Conservation (phyloP, 331 rosid genomes). For the Erythrophleum ivorense region DNA sequence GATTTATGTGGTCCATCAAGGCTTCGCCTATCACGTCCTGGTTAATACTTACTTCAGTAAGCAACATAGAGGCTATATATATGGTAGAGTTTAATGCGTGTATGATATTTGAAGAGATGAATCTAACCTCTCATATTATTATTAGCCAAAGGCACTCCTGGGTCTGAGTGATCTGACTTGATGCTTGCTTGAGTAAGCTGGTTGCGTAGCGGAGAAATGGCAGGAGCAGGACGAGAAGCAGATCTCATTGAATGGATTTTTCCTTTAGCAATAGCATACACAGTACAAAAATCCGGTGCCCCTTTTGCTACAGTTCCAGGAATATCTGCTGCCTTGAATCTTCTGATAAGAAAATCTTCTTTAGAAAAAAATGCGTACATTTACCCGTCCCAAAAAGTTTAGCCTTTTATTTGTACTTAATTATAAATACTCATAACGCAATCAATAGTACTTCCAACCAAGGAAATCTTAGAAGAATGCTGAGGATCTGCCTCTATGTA, state of each 20-base stretch:
- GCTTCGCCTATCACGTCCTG: slow-evolving; percentile 50
- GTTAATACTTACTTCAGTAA: slow-evolving; percentile 26
- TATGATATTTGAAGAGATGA: slow-evolving; percentile 12
- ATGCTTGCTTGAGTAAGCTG: slow-evolving; percentile 39
- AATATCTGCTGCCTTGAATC: slow-evolving; percentile 86
- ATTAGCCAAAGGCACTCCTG: slow-evolving; percentile 11
- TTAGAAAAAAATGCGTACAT: slow-evolving; percentile 9
- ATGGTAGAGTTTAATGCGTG: background rate
- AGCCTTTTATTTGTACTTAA: background rate
- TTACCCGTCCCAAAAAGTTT: slow-evolving; percentile 14
- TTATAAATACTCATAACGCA: background rate
- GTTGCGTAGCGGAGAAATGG: slow-evolving; percentile 37
- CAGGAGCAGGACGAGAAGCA: slow-evolving; percentile 77
- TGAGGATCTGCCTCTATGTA: too few relatives aligned
- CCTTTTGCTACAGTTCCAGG: slow-evolving; percentile 71
- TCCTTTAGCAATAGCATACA: slow-evolving; percentile 74
- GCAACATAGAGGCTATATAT: slow-evolving; percentile 9
- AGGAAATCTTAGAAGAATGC: background rate
- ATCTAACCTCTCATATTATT: slow-evolving; percentile 50
- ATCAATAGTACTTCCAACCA: background rate
- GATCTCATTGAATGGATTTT: slow-evolving; percentile 82
- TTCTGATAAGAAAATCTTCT: slow-evolving; percentile 43
- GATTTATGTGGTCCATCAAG: slow-evolving; percentile 37
- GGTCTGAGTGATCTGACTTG: slow-evolving; percentile 46
- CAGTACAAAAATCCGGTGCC: slow-evolving; percentile 91